These are phyloP conservation scores for Ganoderma leucocontextum DNA, from an alignment of 1,284 basidiomycete genomes.

Conservation along the genomic window DNA sequence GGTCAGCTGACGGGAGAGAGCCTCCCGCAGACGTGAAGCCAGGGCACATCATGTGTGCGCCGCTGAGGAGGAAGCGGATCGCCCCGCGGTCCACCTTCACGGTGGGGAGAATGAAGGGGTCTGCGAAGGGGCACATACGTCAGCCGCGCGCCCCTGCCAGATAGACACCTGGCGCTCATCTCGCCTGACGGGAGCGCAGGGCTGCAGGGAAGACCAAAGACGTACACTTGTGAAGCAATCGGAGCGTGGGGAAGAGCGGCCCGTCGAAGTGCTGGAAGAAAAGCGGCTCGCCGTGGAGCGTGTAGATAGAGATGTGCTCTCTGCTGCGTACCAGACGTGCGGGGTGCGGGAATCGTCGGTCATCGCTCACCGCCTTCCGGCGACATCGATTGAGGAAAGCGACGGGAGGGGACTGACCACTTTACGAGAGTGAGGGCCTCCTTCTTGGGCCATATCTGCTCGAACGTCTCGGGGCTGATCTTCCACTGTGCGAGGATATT, in stretches of 20 bases:
- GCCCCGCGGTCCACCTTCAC: constrained; percentile 96
- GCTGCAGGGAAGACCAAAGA: constrained; percentile 16
- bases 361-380: constrained; percentile 9
- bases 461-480: constrained; percentile 81
- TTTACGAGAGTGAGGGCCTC: constrained; percentile 92
- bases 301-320: constrained; percentile 95
- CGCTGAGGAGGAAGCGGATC: constrained; percentile 95
- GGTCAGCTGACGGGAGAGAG: constrained; percentile 80
- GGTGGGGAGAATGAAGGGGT: constrained; percentile 89
- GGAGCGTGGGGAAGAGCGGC: constrained; percentile 89
- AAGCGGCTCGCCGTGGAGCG: constrained; percentile 85
- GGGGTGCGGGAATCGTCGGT: constrained; percentile 25
- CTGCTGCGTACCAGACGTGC: constrained; percentile 62
- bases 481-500: constrained; percentile 88
- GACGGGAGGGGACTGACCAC: constrained; percentile 71
- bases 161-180: constrained; percentile 3
- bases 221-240: constrained; percentile 91
- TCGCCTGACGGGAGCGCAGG: neutral
- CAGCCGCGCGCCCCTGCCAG: constrained; percentile 19
- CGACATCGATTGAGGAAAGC: constrained; percentile 18
- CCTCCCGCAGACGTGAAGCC: constrained; percentile 95
- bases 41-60: constrained; percentile 97
- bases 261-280: constrained; percentile 99
- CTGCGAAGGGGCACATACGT: constrained; percentile 50
- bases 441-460: constrained; percentile 99